These are phyloP conservation scores for Alternaria sp. DNA, from an alignment of 2,329 filamentous ascomycete genomes.

Conservation along the genomic window DNA sequence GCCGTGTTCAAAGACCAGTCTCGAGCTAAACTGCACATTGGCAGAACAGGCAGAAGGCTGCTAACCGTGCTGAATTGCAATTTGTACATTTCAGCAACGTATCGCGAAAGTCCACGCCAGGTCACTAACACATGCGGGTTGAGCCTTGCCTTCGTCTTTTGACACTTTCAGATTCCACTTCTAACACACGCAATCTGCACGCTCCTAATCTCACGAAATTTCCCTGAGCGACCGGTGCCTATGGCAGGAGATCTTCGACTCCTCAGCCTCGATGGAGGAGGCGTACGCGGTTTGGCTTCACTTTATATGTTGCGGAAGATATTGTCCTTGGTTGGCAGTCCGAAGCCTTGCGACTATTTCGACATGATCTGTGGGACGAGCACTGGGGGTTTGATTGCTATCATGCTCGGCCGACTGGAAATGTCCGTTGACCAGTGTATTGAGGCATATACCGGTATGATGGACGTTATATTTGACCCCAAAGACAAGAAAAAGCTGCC, in stretches of 20 bases:
- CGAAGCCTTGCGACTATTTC: conserved; percentile 24
- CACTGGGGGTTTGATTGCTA: conserved; percentile 29
- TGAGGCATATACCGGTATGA: conserved; percentile 16
- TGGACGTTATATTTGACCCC: conserved; percentile 17
- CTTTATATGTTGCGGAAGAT: conserved; percentile 16
- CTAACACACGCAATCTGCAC: neutral
- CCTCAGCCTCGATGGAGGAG: conserved; percentile 18
- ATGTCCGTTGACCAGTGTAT: conserved; percentile 27
- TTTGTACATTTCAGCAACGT: neutral
- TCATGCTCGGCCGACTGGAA: conserved; percentile 29
- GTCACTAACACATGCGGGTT: neutral
- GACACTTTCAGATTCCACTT: neutral
- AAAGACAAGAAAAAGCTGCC: conserved; percentile 10
- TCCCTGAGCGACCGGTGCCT: neutral
- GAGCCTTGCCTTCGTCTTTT: neutral
- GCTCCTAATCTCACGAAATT: neutral
- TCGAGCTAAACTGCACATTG: neutral
- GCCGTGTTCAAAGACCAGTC: neutral
- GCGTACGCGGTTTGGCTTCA: conserved; percentile 14
- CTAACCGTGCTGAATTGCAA: neutral
- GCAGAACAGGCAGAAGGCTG: neutral
- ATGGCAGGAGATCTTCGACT: conserved; percentile 12
- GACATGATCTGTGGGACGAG: conserved; percentile 35
- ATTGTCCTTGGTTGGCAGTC: conserved; percentile 16
- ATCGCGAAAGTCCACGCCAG: neutral